Conservation (phyloP, 768 basidiomycete species). For the Xerocomus potaroensis region DNA sequence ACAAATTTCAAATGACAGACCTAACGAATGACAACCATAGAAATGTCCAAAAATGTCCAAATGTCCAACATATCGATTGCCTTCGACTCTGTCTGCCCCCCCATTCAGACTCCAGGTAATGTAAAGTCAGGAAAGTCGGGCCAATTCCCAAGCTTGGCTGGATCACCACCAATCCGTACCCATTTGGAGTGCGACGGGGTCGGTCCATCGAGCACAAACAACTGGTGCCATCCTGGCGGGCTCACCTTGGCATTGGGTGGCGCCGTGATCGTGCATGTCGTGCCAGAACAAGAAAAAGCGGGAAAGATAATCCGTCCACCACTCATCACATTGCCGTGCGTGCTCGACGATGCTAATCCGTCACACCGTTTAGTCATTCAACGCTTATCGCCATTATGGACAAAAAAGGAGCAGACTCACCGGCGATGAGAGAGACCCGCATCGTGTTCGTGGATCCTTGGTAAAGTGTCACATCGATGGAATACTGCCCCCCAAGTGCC, state of each 20-base stretch:
- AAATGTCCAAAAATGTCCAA: not conserved
- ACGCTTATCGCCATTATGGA: not conserved
- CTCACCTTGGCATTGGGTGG: conserved; percentile 52
- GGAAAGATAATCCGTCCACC: conserved; percentile 71
- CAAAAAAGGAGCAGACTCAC: conserved; percentile 31
- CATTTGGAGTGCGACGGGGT: conserved; percentile 72
- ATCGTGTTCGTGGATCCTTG: conserved; percentile 44
- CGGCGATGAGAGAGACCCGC: conserved; percentile 61
- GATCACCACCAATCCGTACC: conserved; percentile 80
- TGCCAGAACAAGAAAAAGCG: conserved; percentile 61
- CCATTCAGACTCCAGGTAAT: conserved; percentile 48
- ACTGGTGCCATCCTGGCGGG: conserved; percentile 76
- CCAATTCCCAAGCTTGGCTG: conserved; percentile 67
- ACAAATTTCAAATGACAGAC: too few relatives aligned
- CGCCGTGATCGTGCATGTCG: conserved; percentile 70
- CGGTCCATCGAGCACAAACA: conserved; percentile 74
- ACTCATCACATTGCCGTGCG: conserved; percentile 71
- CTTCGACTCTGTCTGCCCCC: not conserved
- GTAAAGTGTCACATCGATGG: conserved; percentile 43
- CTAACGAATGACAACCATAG: too few relatives aligned
- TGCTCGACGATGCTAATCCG: conserved; percentile 59
- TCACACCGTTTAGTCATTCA: not conserved
- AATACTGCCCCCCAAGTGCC: conserved; percentile 49
- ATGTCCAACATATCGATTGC: not conserved
- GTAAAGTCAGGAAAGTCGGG: conserved; percentile 66